Base-by-base conservation (phyloP, 352 stramenopile species). In the Phytophthora multivora region DNA sequence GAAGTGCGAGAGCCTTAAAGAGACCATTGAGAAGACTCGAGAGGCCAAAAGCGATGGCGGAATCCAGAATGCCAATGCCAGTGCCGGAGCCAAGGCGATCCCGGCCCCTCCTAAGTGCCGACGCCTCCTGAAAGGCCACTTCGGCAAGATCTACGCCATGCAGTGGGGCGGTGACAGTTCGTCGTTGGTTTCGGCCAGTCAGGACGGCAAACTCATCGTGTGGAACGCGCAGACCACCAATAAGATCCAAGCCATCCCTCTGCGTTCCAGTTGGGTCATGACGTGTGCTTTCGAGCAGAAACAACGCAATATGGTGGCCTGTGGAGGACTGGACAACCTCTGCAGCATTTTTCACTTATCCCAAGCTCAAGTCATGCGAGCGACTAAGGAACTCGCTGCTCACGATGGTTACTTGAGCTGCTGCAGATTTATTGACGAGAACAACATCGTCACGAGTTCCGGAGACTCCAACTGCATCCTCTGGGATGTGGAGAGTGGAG, bases 101-200 rank as follows among this genome's bases (percentile, higher is more conserved):
- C 91, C 85, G 7, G 82, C 91, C 2, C 78, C 89, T 10, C 92
- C 92, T 13, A 98, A 99, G 71, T 91, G 91, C 55, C 83, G 96
- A 45, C 85, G 97, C 10, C 81, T 98, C 51, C 83, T 99, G 25
- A 99, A 99, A 73, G 98, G 98, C 47, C 98, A 99, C 69, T 99
- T 99, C 76, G 98, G 98, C 66, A 99, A 99, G 80, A 97, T 99
- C 56, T 99, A 99, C 73, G 95, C 97, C 52, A 96, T 99, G 91
- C 97, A 99, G 71, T 99, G 98, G 98, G 90, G 93, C 38, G 88
- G 93, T 26, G 93, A 99, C 73, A 86, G 74, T 62, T 71, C 83
- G 16, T 89, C 85, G 56, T 83, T 98, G n/a, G 91, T 98, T 16
- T 97, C 84, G 39, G 95, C 96, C 2, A 97, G 89, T 21, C 96